Conservation (phyloP, 345 rosid genomes). For the Aquilaria malaccensis region DNA sequence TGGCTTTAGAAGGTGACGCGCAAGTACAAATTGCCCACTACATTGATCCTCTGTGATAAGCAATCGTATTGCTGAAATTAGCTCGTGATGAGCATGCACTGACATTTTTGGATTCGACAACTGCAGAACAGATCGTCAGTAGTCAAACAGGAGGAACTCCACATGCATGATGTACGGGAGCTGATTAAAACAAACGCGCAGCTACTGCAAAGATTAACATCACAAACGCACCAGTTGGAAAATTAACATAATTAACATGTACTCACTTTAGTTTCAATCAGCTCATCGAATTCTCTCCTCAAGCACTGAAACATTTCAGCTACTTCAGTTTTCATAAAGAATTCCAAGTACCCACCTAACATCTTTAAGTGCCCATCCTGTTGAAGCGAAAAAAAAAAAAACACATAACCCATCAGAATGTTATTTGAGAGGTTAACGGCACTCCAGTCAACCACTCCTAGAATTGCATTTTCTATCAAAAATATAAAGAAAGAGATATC, state of each 20-base stretch:
- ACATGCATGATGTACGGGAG: neutral
- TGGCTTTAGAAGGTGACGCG: conserved; percentile 38
- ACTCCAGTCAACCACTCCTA: neutral
- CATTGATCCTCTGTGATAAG: conserved; percentile 55
- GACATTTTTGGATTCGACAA: conserved; percentile 61
- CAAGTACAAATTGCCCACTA: conserved; percentile 74
- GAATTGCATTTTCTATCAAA: neutral
- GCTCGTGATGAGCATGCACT: conserved; percentile 40
- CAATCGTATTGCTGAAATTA: conserved; percentile 49
- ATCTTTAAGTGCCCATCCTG: conserved; percentile 93
- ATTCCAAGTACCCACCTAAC: conserved; percentile 88
- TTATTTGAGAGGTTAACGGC: neutral
- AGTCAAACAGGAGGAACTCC: neutral
- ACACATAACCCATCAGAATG: neutral
- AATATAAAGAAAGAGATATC: neutral
- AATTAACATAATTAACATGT: neutral
- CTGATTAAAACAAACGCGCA: neutral
- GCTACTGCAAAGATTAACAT: neutral
- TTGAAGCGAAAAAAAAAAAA: conserved; percentile 1
- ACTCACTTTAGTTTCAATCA: conserved; percentile 73
- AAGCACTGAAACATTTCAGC: conserved; percentile 56
- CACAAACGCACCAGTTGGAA: neutral
- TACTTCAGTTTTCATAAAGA: conserved; percentile 63
- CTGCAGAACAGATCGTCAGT: conserved; percentile 26
- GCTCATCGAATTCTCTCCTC: conserved; percentile 76